Conservation (phyloP, 352 stramenopile species). For the Pythium insidiosum region DNA sequence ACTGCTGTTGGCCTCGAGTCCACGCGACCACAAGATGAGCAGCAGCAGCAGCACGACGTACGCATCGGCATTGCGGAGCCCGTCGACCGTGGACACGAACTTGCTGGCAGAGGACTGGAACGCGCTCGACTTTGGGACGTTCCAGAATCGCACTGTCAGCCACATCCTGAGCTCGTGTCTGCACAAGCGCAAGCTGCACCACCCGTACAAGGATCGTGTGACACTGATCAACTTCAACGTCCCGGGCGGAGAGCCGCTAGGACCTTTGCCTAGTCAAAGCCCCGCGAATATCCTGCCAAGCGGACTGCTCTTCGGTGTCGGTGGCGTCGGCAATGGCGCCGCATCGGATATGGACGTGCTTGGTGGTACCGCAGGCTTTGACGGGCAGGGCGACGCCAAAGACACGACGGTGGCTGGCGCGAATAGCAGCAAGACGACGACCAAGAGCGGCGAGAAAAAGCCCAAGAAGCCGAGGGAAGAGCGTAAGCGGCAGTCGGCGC, state of each 20-base stretch:
- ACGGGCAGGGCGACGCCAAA: too few relatives aligned
- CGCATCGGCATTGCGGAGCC: conserved; percentile 23
- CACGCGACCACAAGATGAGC: conserved; percentile 31
- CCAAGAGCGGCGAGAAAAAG: conserved; percentile 14
- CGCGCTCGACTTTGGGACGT: conserved; percentile 69
- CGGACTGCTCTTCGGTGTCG: conserved; percentile 9
- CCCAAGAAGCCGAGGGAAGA: conserved; percentile 11
- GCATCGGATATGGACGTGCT: conserved; percentile 2
- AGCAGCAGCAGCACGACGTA: too few relatives aligned
- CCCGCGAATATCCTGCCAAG: neutral
- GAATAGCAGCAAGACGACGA: too few relatives aligned
- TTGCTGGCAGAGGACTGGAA: conserved; percentile 66
- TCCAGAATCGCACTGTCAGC: conserved; percentile 79
- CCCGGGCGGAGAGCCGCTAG: conserved; percentile 21
- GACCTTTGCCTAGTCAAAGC: conserved; percentile 4
- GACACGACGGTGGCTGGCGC: too few relatives aligned
- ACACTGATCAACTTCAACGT: conserved; percentile 82
- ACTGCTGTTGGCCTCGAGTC: conserved; percentile 40
- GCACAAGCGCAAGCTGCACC: conserved; percentile 75
- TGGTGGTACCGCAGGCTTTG: too few relatives aligned
- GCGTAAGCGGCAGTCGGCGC: conserved; percentile 5
- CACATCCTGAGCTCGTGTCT: conserved; percentile 78
- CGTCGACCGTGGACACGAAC: conserved; percentile 57
- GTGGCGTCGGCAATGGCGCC: conserved; percentile 4
- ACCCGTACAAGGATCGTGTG: conserved; percentile 82